Evolutionary conservation across 257 asterid genomes (phyloP).

Genomic region (Solanum pimpinellifolium): DNA sequence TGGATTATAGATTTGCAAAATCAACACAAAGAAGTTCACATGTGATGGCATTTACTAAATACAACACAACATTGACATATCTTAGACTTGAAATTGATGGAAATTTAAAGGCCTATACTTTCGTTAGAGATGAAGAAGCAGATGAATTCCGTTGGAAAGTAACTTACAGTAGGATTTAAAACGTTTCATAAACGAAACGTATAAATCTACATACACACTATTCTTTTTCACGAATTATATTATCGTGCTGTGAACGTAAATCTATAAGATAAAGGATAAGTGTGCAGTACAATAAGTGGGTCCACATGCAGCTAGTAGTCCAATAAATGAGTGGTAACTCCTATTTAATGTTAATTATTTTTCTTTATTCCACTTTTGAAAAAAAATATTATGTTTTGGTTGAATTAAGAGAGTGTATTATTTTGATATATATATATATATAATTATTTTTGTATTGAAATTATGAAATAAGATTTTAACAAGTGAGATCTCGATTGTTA

Average conservation of each 20-base stretch:
- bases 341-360: neutral
- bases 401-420: neutral
- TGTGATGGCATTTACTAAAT: slow-evolving; percentile 9
- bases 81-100: slow-evolving; percentile 40
- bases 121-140: neutral
- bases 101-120: slow-evolving; percentile 22
- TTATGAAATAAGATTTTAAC: neutral
- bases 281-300: neutral
- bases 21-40: neutral
- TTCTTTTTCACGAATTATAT: no score
- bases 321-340: neutral
- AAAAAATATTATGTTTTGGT: neutral
- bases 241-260: no score
- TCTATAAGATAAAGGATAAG: neutral
- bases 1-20: slow-evolving; percentile 1
- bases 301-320: neutral
- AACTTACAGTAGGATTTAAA: neutral
- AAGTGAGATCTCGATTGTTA: neutral
- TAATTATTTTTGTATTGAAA: no score
- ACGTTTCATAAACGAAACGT: neutral
- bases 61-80: slow-evolving; percentile 28
- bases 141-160: slow-evolving; percentile 1
- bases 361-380: neutral
- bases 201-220: neutral
- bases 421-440: neutral